Base-by-base conservation (phyloP, 495 filamentous ascomycete species). In the Hypomontagnella monticulosa region DNA sequence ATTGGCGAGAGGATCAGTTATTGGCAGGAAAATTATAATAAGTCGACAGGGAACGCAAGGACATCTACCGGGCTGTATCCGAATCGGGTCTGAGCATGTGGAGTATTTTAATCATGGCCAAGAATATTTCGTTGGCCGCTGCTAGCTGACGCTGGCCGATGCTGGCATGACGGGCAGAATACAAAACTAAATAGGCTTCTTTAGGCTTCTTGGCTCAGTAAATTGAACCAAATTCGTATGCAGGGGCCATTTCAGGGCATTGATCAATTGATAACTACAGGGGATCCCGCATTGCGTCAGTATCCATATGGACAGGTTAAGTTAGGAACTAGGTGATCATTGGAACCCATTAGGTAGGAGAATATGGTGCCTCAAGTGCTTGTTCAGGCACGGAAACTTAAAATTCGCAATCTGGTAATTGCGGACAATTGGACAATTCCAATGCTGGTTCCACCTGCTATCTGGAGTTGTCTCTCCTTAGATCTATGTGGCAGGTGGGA, bases 201-300 rank as follows among this genome's bases (percentile, higher is more conserved):
- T 67, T 12, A 57, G 47, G 23, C 12, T 4, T 53, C 44, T 58
- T 67, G 53, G 58, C 64, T 32, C 27, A 32, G 20, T 43, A 53
- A 53, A n/a, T n/a, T n/a, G n/a, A n/a, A n/a, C n/a, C n/a, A n/a
- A n/a, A 46, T 58, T 62, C 32, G 37, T 63, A 67, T 67, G 64
- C 64, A 67, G 42, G 64, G 64, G 58, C 44, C 12, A 42, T 36
- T 49, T 67, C 53, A 67, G 38, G 51, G 47, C 58, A 67, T 54
- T 49, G 46, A 9, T 18, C 11, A 44, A 23, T 43, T 4, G 23
- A 27, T 27, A 18, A 46, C 43, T 60, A 54, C 54, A 63, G 59
- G 65, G 59, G 54, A 63, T 68, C 65, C 65, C 65, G 59, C 65
- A 68, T 68, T 63, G 65, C 65, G 65, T 68, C 65, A 68, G 47